Base-by-base conservation (phyloP, 2,329 filamentous ascomycete species). In the Botryotinia narcissicola region DNA sequence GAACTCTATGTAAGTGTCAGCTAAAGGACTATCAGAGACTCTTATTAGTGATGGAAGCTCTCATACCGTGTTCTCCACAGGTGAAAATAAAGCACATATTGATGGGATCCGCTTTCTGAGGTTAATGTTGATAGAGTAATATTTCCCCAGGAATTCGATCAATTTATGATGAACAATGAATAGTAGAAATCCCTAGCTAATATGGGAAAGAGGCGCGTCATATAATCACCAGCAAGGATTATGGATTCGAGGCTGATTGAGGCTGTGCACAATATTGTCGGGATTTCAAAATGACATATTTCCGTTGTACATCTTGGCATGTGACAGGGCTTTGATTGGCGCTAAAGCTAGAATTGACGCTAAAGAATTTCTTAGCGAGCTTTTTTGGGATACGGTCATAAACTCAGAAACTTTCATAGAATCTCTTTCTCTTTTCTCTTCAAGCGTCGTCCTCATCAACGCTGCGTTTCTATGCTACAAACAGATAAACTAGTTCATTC, bases 401-500 rank as follows among this genome's bases (percentile, higher is more conserved):
- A 67, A 71, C n/a, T 20, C 22, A n/a, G 25, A 59, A 54, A 10
- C 29, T 37, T 66, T 29, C 37, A 4, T 9, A 0, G n/a, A 54
- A 69, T 37, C 29, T 46, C 62, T 70, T 67, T 68, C 68, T 48
- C 71, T 74, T 63, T 71, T 77, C 68, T 82, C 83, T 79, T 79
- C 85, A 82, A 83, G 91, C 90, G 90, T 89, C 92, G 90, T 91
- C 92, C 92, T 92, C 89, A 87, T 90, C 91, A 95, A 93, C 88
- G 93, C 93, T 92, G 92, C 92, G 92, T 95, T 95, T 95, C 93
- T 93, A 94, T 95, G 93, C 93, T 92, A 91, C 92, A 93, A 89
- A 89, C 88, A 85, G 87, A 93, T 86, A 86, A 79, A 32, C 76
- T 72, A 73, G 68, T 72, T 80, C 77, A 82, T 80, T 78, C 78